Evolutionary conservation across 495 filamentous ascomycete genomes (phyloP), one percentile per base, ranked within the genome.

Genomic region (Polyplosphaeria fusca): DNA sequence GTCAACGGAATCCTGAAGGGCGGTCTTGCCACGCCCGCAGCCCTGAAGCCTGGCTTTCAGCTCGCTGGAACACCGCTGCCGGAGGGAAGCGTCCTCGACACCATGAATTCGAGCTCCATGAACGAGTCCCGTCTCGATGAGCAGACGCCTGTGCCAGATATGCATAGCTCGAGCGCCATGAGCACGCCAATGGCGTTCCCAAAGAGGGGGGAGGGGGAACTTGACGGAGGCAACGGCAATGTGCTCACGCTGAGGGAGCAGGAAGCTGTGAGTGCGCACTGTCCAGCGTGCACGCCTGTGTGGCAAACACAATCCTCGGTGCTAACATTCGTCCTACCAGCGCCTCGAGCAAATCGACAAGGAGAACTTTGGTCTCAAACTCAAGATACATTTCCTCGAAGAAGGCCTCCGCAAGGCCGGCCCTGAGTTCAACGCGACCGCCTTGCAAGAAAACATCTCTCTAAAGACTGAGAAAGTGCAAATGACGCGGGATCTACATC

Each of bases 271-370:
- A 64, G 74, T 52, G 30, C 38, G 25, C 4, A 5, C 4, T 26
- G 19, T 5, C 18, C 44, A 25, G 47, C 18, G 18, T 27, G 5
- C 23, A 18, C 3, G 27, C 47, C 19, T 39, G 3, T 7, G 16
- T 5, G 19, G 14, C 4, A 7, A 50, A n/a, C 23, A 30, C 23
- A 38, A 44, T 65, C 70, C n/a, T n/a, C n/a, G n/a, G n/a, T n/a
- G n/a, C n/a, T n/a, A n/a, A n/a, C n/a, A n/a, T n/a, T n/a, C n/a
- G n/a, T n/a, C n/a, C 24, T 55, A 12, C 19, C 52, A 86, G 83
- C 82, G 84, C 52, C 92, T 98, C 63, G 89, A 95, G 70, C 87
- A 86, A 66, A 90, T 97, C 57, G 89, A 97, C 69, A 98, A 97
- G 74, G 86, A 90, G 59, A 90, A 90, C 56, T 90, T 90, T 58